Base-by-base conservation (phyloP, 2,329 filamentous ascomycete genomes). In the Blastomyces parvus region DNA sequence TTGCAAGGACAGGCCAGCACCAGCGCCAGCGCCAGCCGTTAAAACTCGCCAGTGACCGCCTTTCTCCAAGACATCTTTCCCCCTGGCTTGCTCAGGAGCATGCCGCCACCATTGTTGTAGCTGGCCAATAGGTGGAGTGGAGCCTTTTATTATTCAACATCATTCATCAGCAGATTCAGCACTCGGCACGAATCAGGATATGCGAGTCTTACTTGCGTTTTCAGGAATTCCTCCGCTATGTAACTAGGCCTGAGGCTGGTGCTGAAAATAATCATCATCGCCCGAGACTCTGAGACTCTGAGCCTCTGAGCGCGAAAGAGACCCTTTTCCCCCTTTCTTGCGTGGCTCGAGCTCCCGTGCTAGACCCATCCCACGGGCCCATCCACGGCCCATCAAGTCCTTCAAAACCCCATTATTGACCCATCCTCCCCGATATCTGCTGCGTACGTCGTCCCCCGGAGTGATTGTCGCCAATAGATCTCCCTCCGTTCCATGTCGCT, bases 391-490 rank as follows among this genome's bases (percentile, higher is more conserved):
- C 33, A 9, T 46, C 53, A n/a, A n/a, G 19, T 17, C 36, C 55
- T 25, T 58, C 1, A 59, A 59, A 46, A 27, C 11, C 13, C n/a
- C 57, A 17, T 58, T 42, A 36, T 42, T 19, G 19, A 50, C 33
- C 33, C 53, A 22, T n/a, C 1, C 6, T 19, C 53, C 53, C 53
- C 33, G 11, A 25, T 40, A 55, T 33, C 50, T n/a, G 19, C 33
- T 36, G 33, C 33, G 33, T 38, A 57, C 53, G 33, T 57, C 33
- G 53, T 59, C 42, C 25, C 22, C 8, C 8, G 25, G 9, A 27
- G 57, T 59, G 57, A 59, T 59, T 59, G 57, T 44, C 57, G 40
- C 57, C 57, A 59, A 59, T 59, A 59, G 57, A 59, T 40, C 57
- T 33, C 40, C 40, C 5, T 33, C 27, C 55, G 55, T 44, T 33